Evolutionary conservation across 202 grass and related monocot species (phyloP).

Genomic region (Schoenoplectus tabernaemontani): DNA sequence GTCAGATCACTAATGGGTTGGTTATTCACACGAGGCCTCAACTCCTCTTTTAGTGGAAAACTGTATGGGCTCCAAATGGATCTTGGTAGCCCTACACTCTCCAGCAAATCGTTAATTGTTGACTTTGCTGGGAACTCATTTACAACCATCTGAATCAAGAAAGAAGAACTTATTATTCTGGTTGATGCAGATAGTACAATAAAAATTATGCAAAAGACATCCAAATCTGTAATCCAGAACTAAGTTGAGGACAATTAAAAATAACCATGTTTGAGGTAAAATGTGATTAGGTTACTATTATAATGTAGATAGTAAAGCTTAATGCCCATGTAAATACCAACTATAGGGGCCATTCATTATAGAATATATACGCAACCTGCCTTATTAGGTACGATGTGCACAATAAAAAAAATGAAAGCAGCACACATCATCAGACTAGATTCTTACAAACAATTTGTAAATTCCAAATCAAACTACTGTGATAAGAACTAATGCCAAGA

Average conservation of each 20-base stretch:
- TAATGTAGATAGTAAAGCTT: not conserved
- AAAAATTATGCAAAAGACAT: not conserved
- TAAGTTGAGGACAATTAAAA: not conserved
- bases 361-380: not conserved
- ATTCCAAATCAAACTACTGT: not conserved
- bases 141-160: slow-evolving; percentile 63
- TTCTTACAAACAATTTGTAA: not conserved
- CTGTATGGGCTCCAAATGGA: slow-evolving; percentile 46
- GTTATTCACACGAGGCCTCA: slow-evolving; percentile 65
- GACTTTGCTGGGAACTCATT: slow-evolving; percentile 70
- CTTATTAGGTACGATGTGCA: slow-evolving; percentile 1
- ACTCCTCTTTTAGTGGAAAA: slow-evolving; percentile 62
- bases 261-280: not conserved
- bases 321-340: not conserved
- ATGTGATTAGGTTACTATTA: not conserved
- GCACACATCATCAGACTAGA: not conserved
- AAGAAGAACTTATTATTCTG: slow-evolving; percentile 4
- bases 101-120: slow-evolving; percentile 57
- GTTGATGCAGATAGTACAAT: not conserved
- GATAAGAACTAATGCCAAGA: not conserved
- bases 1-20: slow-evolving; percentile 34
- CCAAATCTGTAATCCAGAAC: not conserved
- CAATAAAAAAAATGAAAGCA: not conserved
- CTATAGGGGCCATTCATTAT: not conserved
- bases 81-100: slow-evolving; percentile 39